Evolutionary conservation across 2,329 filamentous ascomycete genomes (phyloP).

Genomic region (Pleoardoris graminearum): DNA sequence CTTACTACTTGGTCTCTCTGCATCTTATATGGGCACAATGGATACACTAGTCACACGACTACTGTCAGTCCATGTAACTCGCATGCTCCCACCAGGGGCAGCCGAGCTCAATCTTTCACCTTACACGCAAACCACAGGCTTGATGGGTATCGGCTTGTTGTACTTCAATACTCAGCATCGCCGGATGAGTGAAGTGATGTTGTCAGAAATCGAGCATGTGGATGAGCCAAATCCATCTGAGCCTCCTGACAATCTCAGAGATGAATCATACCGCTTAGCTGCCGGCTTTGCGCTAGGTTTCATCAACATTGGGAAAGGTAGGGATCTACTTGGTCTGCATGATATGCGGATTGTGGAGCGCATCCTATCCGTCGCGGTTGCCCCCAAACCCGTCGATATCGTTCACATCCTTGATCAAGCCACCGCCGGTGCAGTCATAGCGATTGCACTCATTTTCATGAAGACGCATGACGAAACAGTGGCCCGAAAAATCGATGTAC

Average conservation of each 20-base stretch:
- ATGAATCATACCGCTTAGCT: constrained; percentile 94
- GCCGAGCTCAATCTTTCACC: constrained; percentile 93
- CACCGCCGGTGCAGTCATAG: constrained; percentile 89
- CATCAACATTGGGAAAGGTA: constrained; percentile 92
- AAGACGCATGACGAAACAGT: constrained; percentile 88
- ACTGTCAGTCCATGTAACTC: constrained; percentile 91
- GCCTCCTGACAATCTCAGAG: constrained; percentile 76
- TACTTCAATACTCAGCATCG: constrained; percentile 96
- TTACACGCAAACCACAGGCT: constrained; percentile 89
- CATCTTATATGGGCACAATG: constrained; percentile 95
- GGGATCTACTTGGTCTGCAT: constrained; percentile 82
- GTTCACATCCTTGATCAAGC: constrained; percentile 93
- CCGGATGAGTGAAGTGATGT: constrained; percentile 98
- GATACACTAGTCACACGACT: constrained; percentile 91
- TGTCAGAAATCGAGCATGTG: constrained; percentile 91
- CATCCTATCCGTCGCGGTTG: constrained; percentile 80
- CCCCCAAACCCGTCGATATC: constrained; percentile 86
- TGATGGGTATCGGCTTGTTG: constrained; percentile 94
- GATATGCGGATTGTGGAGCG: constrained; percentile 94
- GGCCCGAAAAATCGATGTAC: constrained; percentile 89
- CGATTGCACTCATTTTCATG: constrained; percentile 91
- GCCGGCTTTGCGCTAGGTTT: constrained; percentile 91
- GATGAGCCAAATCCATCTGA: constrained; percentile 73
- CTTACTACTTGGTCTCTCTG: constrained; percentile 86
- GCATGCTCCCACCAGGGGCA: constrained; percentile 88